Evolutionary conservation across 768 basidiomycete species (phyloP), one percentile per base, ranked within the genome.

Genomic region (Mycena capillaripes): DNA sequence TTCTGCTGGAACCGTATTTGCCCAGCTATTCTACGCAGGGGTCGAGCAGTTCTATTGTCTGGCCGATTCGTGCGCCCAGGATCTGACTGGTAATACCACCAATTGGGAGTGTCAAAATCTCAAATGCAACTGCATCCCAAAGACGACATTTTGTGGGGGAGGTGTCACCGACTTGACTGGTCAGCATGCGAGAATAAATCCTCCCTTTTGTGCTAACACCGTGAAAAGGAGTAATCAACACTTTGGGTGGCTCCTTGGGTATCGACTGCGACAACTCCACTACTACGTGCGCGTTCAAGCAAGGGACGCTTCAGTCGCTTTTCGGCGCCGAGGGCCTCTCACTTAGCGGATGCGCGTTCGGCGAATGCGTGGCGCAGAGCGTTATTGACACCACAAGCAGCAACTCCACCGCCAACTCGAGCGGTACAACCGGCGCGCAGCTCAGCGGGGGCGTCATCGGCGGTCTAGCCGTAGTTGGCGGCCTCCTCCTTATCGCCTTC

Each of bases 41-140:
- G 89, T 92, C 36, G 95, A 97, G 78, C 96, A 98, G 77, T 98
- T 98, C 83, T 94, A 89, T 80, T 98, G 97, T 79, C 71, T 82
- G 12, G 95, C 95, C 0, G 84, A 89, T 72, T 84, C 86, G 8
- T 98, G 97, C 83, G 82, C 79, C 0, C 96, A 97, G 81, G 82
- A 84, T 19, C 80, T 89, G 25, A 80, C 82, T 11, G 79, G 75
- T 58, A 84, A 83, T 1, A 83, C 84, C 50, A 84, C 88, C 4
- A 84, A 87, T 60, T 98, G 93, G 92, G 84, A 83, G 21, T 98
- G 97, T 74, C 85, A 89, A 53, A 88, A 91, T 76, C 86, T 98
- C 23, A 76, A 86, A 67, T 98, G 97, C 78, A 89, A 85, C 4
- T 98, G 97, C 81, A 85, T 91, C 42, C 66, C 87, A 0, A 87